These are phyloP conservation scores for Gamarada debralockiae DNA, from an alignment of 495 filamentous ascomycete species.

Conservation along the genomic window DNA sequence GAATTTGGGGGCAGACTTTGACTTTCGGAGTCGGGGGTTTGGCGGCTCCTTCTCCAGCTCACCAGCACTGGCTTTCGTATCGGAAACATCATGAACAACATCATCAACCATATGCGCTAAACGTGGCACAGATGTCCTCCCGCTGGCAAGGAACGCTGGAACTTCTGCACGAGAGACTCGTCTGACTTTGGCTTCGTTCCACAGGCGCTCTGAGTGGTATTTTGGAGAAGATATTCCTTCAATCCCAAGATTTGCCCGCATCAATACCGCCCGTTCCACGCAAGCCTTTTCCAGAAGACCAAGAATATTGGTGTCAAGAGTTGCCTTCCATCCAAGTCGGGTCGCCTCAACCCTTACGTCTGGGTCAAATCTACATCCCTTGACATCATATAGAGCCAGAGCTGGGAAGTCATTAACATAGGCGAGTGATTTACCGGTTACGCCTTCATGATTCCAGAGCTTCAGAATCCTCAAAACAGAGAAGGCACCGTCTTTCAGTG, in stretches of 20 bases:
- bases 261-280: neutral
- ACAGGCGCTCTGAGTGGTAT: neutral
- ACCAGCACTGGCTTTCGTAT: too few species aligned
- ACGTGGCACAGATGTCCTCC: too few species aligned
- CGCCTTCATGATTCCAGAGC: constrained; percentile 14
- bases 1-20: too few species aligned
- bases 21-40: too few species aligned
- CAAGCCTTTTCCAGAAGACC: constrained; percentile 12
- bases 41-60: too few species aligned
- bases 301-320: neutral
- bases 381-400: constrained; percentile 19
- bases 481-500: constrained; percentile 14
- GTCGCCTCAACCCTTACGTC: neutral
- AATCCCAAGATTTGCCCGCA: neutral
- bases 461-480: constrained; percentile 19
- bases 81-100: too few species aligned
- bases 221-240: too few species aligned
- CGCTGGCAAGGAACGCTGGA: neutral
- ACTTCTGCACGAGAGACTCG: constrained; percentile 1
- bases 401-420: constrained; percentile 21
- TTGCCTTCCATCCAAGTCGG: constrained; percentile 8
- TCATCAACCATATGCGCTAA: too few species aligned
- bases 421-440: constrained; percentile 13
- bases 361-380: constrained; percentile 12
- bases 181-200: neutral